These are phyloP conservation scores for Rubroboletus satanas DNA, from an alignment of 768 basidiomycete species.

Conservation along the genomic window DNA sequence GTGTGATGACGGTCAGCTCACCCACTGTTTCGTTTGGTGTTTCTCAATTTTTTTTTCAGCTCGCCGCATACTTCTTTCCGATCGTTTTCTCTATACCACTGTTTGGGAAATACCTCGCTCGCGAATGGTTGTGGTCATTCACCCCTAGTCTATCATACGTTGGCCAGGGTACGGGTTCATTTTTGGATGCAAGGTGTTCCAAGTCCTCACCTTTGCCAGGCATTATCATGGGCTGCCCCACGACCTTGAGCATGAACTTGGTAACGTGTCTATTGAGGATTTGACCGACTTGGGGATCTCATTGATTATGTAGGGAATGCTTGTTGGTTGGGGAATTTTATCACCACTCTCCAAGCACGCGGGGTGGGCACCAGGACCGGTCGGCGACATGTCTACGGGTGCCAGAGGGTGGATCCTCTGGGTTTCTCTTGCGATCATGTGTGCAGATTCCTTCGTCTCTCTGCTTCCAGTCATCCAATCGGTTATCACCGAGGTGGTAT, in stretches of 20 bases:
- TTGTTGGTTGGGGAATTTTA: conserved; percentile 94
- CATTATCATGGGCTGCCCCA: conserved; percentile 97
- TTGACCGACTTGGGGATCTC: not conserved
- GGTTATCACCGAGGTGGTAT: conserved; percentile 38
- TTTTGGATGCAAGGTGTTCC: not conserved
- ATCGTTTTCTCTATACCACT: conserved; percentile 83
- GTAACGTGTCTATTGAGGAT: conserved; percentile 39
- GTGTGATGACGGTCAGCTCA: conserved; percentile 63
- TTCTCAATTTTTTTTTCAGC: conserved; percentile 39
- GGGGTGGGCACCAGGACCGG: conserved; percentile 94
- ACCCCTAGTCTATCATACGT: conserved; percentile 90
- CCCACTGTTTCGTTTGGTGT: not conserved
- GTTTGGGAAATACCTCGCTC: conserved; percentile 79
- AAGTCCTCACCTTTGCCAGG: conserved; percentile 27
- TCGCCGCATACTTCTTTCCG: conserved; percentile 86
- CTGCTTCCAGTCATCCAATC: conserved; percentile 71
- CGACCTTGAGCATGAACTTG: conserved; percentile 89
- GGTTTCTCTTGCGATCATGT: conserved; percentile 94
- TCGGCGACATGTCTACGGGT: conserved; percentile 80
- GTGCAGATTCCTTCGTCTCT: conserved; percentile 83
- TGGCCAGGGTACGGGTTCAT: conserved; percentile 62
- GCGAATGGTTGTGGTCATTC: conserved; percentile 90
- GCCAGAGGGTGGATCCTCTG: conserved; percentile 98
- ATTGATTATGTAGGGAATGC: conserved; percentile 65
- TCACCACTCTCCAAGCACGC: conserved; percentile 77